Evolutionary conservation across 495 filamentous ascomycete genomes (phyloP), one percentile per base, ranked within the genome.

Genomic region (Barbatosphaeria neglecta): DNA sequence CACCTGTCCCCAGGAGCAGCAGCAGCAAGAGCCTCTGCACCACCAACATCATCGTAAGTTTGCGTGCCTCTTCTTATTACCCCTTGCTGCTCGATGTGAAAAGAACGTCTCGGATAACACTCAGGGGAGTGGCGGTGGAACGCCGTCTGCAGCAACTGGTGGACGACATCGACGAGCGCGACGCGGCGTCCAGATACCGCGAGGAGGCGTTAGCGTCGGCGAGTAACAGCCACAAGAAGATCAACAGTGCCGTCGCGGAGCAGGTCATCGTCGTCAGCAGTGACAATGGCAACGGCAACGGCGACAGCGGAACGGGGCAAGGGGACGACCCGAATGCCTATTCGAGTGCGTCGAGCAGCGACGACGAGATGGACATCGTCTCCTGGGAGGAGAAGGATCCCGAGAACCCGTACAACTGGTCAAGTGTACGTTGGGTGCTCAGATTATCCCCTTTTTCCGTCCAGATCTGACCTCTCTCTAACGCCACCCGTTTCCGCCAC

Each of bases 321-420:
- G 27, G 22, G 6, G 17, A 23, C 20, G 10, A 35, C 18, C 44
- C 25, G 35, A 22, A 28, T 47, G 41, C 20, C 47, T 44, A 35
- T 31, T 31, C 19, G 22, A 47, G 48, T 28, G 41, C 54, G 37
- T 31, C 50, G 23, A 47, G 54, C 25, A 50, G 46, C 9, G 48
- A 58, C n/a, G 47, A 51, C 6, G 49, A 52, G 31, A 66, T 52
- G 45, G 67, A 54, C 19, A 60, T 77, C 49, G 56, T 79, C 24
- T 63, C 67, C 8, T 78, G 74, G 67, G 53, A 66, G 28, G 47
- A 66, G 44, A 60, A 65, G 37, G 75, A 79, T 53, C 57, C 65
- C 19, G 70, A 69, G 38, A 76, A 78, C 50, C 76, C 76, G 2
- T 70, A 76, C 53, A 79, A 78, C 53, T 80, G 73, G 74, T 65